Base-by-base conservation (phyloP, 331 rosid genomes). In the Malus hybrid region DNA sequence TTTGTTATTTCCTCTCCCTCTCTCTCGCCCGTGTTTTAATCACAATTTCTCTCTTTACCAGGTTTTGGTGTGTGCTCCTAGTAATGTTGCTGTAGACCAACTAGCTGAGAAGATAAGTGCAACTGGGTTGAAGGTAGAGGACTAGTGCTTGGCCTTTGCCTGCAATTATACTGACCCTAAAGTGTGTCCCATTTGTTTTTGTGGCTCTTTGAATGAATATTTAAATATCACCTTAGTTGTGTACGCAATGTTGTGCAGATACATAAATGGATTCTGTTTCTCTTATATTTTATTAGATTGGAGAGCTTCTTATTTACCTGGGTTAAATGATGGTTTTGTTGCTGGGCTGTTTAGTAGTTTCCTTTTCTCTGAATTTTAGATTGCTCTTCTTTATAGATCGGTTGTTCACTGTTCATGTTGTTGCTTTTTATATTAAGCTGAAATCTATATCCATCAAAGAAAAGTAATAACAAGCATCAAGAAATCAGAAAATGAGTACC, bases 11-110 rank as follows among this genome's bases (percentile, higher is more conserved):
- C 13, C 42, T 20, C n/a, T 13, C 2, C 30, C 15, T 48, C 34
- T 57, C 48, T 26, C 55, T 70, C 70, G 39, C 32, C 50, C 74
- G 3, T 28, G 29, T 30, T 9, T 20, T 29, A 24, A 50, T 57
- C 63, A 10, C 69, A 16, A 79, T 1, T 39, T 63, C 9, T 39
- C 10, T 28, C 53, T 33, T 75, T 63, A 68, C 77, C 83, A 93
- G 97, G 99, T 92, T 74, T 87, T 95, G 90, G 99, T 95, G 68
- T 95, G 97, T 82, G 99, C 99, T 50, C 97, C 99, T 73, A 95
- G 99, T 84, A 95, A 92, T 82, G 99, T 94, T 63, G 97, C 97
- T 75, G 99, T 92, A 42, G 97, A 92, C 75, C 99, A 95, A 85
- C 88, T 95, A 76, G 99, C 99, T 66, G 99, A 92, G 82, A 94